Evolutionary conservation across 2,329 filamentous ascomycete genomes (phyloP), one percentile per base, ranked within the genome.

Genomic region (Apiospora sp.): DNA sequence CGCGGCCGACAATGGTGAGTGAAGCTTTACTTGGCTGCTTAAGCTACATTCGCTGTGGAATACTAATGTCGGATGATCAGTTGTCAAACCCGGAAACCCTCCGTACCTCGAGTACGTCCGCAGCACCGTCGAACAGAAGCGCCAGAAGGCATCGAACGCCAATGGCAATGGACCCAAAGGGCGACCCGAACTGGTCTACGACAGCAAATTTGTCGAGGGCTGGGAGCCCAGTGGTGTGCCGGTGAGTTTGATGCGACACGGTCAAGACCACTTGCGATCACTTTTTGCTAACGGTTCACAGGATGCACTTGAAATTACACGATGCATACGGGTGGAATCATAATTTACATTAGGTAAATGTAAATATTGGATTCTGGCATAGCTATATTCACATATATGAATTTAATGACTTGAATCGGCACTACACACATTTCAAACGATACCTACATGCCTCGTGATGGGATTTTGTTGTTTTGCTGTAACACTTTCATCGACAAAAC

Each of bases 51-150:
- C 3, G 22, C n/a, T 27, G n/a, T 24, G 49, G 46, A 64, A n/a
- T 19, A n/a, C 58, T 64, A n/a, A 64, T 14, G 8, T 22, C 7
- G 14, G 13, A 10, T 6, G 22, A 4, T 1, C 34, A 82, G 88
- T 93, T 70, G 89, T 94, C 77, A 90, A 89, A 78, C 92, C 92
- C 1, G 92, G 92, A 0, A 93, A 93, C 76, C 92, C 92, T 5
- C 88, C 88, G 1, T 94, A 94, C 77, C 82, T 93, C 67, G 88
- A 91, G 76, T 95, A 94, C 75, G 92, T 95, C 67, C 85, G 92
- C 71, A 90, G 88, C 75, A 89, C 85, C 43, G 88, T 92, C 2
- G 84, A 87, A 51, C 84, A 92, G 81, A 94, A 94, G 84, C 83
- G 84, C 69, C 81, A 83, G 67, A 84, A 76, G 12, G 80, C 82